These are phyloP conservation scores for Phaeosphaeriaceae sp. DNA, from an alignment of 2,329 filamentous ascomycete species.

Conservation along the genomic window DNA sequence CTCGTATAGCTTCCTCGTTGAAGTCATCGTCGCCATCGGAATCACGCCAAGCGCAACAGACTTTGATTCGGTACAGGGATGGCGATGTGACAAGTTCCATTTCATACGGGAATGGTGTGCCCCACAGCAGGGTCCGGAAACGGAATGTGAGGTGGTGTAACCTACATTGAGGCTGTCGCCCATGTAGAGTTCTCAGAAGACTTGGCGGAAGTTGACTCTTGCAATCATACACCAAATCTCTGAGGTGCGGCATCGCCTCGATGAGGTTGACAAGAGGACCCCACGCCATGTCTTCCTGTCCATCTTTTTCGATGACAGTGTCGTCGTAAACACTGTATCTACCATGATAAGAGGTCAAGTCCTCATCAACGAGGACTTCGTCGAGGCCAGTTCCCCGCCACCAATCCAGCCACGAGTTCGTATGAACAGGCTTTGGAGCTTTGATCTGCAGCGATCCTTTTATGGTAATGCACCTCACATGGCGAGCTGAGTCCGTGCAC, in stretches of 20 bases:
- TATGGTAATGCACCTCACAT: constrained; percentile 23
- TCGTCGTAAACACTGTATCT: constrained; percentile 24
- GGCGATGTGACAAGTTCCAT: constrained; percentile 30
- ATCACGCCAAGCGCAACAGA: constrained; percentile 16
- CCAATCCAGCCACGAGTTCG: constrained; percentile 3
- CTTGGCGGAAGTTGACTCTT: constrained; percentile 27
- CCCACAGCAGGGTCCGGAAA: constrained; percentile 28
- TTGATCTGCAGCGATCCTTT: constrained; percentile 20
- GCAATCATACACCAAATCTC: constrained; percentile 29
- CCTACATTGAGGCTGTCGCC: constrained; percentile 22
- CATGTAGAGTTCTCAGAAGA: constrained; percentile 19
- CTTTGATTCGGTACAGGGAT: constrained; percentile 22
- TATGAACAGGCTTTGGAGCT: constrained; percentile 5
- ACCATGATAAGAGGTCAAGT: background rate
- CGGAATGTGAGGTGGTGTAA: constrained; percentile 28
- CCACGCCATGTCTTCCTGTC: constrained; percentile 27
- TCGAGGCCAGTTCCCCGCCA: constrained; percentile 8
- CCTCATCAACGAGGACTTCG: constrained; percentile 20
- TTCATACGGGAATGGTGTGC: constrained; percentile 26
- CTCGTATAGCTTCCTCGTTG: constrained; percentile 26
- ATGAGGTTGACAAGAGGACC: constrained; percentile 23
- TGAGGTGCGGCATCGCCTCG: constrained; percentile 13
- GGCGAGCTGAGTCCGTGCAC: constrained; percentile 18
- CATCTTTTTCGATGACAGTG: constrained; percentile 20
- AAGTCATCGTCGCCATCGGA: constrained; percentile 24